These are phyloP conservation scores for Conticribra weissflogii DNA, from an alignment of 108 stramenopile genomes.

Conservation along the genomic window DNA sequence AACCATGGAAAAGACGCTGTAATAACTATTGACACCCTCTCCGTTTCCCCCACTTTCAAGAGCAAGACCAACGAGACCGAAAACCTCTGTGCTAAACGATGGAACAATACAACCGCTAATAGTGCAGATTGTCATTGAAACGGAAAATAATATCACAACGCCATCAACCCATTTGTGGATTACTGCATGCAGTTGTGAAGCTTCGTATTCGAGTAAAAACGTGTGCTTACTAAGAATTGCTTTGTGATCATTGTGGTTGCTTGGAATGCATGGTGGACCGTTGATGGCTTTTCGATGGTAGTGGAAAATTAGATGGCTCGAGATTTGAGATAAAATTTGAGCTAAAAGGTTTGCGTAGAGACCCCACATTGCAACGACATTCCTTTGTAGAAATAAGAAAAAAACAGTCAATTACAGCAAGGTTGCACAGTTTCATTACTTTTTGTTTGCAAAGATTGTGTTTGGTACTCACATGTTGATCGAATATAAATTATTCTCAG, in stretches of 20 bases:
- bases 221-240: conserved; percentile 15
- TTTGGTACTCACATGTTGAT: conserved; percentile 44
- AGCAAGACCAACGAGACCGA: conserved; percentile 72
- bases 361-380: conserved; percentile 79
- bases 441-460: not conserved
- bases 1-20: conserved; percentile 60
- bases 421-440: too few relatives aligned
- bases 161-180: conserved; percentile 39
- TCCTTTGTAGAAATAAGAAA: not conserved
- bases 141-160: conserved; percentile 11
- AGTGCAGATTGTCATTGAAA: conserved; percentile 23
- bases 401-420: not conserved
- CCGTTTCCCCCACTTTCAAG: conserved; percentile 73
- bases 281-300: conserved; percentile 65
- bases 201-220: conserved; percentile 38
- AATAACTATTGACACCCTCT: conserved; percentile 51
- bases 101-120: conserved; percentile 60
- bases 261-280: conserved; percentile 1
- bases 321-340: conserved; percentile 73
- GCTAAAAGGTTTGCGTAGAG: conserved; percentile 84
- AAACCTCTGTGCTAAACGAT: conserved; percentile 62
- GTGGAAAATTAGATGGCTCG: conserved; percentile 75
- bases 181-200: conserved; percentile 31
- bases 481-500: conserved; percentile 68
- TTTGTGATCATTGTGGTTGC: not conserved